Evolutionary conservation across 441 rosid genomes (phyloP).

Genomic region (Populus hybrid): DNA sequence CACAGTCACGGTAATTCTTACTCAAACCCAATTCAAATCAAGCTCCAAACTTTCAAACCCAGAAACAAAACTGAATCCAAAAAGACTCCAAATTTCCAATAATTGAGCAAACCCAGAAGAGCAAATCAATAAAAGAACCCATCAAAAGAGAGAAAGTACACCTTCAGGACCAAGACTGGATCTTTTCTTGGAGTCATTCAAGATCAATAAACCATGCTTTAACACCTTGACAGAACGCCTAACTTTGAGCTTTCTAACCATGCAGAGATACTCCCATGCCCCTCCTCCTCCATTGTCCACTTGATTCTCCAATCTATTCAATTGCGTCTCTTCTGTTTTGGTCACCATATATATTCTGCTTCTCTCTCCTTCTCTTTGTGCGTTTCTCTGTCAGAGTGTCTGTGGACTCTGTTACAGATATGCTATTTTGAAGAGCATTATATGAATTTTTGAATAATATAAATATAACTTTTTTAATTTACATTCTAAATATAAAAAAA

Average conservation of each 20-base stretch:
- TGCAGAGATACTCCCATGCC: constrained; percentile 87
- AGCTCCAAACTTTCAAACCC: constrained; percentile 15
- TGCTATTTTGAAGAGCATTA: too few relatives aligned
- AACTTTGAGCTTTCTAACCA: constrained; percentile 88
- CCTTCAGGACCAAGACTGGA: constrained; percentile 85
- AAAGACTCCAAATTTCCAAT: background rate
- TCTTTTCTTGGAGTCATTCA: constrained; percentile 76
- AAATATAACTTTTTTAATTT: too few relatives aligned
- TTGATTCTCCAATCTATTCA: constrained; percentile 59
- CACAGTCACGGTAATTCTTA: background rate
- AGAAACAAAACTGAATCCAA: background rate
- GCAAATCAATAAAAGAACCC: constrained; percentile 8
- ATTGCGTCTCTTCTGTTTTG: constrained; percentile 58
- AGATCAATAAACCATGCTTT: constrained; percentile 77
- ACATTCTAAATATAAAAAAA: too few relatives aligned
- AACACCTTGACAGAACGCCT: constrained; percentile 90
- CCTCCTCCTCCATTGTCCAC: constrained; percentile 88
- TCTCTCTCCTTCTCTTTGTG: background rate
- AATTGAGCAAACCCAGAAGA: constrained; percentile 8
- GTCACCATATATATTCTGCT: constrained; percentile 58
- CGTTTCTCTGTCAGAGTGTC: background rate
- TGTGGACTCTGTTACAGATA: background rate
- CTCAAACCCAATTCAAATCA: constrained; percentile 10
- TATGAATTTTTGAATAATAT: too few relatives aligned
- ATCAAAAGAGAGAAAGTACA: constrained; percentile 21